Evolutionary conservation across 108 stramenopile species (phyloP).

Genomic region (Conticribra weissflogii): DNA sequence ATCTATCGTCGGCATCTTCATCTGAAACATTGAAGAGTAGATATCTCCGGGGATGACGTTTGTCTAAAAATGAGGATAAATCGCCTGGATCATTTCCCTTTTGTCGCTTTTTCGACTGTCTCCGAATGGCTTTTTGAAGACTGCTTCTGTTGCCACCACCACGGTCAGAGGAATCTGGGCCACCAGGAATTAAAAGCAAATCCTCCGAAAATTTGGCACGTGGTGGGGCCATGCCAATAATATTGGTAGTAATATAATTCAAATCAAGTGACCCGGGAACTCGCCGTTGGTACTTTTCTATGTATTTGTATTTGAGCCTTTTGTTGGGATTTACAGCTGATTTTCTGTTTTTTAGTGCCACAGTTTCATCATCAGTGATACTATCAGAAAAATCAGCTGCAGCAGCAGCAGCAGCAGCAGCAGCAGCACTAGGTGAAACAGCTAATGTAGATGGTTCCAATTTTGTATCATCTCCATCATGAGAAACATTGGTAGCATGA

Average conservation of each 20-base stretch:
- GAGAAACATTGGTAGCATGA: no score
- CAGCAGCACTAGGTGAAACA: neutral
- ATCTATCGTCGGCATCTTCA: constrained; percentile 57
- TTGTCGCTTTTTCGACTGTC: constrained; percentile 12
- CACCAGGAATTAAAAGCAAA: no score
- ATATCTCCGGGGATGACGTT: constrained; percentile 55
- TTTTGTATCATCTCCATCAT: no score
- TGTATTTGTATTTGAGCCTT: constrained; percentile 13
- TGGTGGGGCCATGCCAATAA: constrained; percentile 64
- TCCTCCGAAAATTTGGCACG: constrained; percentile 8
- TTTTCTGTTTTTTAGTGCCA: no score
- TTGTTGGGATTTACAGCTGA: no score
- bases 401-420: neutral
- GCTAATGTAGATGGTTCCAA: no score
- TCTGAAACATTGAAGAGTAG: constrained; percentile 62
- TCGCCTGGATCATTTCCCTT: constrained; percentile 57
- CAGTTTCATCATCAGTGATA: neutral
- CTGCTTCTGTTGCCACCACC: no score
- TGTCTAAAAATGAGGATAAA: constrained; percentile 56
- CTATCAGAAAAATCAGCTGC: neutral
- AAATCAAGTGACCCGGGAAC: constrained; percentile 53
- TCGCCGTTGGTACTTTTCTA: constrained; percentile 42
- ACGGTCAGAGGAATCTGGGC: no score
- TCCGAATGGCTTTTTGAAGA: constrained; percentile 1
- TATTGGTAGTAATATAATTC: constrained; percentile 61